These are phyloP conservation scores for Aureobasidium sp. DNA, from an alignment of 2,329 filamentous ascomycete species.

Conservation along the genomic window DNA sequence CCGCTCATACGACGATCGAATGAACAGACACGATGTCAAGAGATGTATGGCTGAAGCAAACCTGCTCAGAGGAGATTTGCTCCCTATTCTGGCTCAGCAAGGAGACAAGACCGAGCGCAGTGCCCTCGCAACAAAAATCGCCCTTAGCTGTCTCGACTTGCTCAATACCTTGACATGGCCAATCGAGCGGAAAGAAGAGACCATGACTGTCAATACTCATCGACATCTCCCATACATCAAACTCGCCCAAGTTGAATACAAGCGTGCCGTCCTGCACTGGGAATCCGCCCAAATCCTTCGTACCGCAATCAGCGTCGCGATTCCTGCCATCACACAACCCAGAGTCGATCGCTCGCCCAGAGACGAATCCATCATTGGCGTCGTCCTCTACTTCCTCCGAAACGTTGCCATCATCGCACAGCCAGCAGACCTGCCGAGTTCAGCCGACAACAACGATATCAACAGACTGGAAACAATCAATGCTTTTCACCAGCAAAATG, in stretches of 20 bases:
- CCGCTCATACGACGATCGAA: conserved; percentile 86
- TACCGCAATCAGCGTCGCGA: conserved; percentile 68
- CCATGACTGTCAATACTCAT: conserved; percentile 89
- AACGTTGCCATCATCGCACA: conserved; percentile 83
- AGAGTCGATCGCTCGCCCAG: conserved; percentile 67
- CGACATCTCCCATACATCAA: conserved; percentile 85
- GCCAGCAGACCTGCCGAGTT: conserved; percentile 63
- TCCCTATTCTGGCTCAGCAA: conserved; percentile 84
- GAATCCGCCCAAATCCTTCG: conserved; percentile 71
- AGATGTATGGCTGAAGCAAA: conserved; percentile 88
- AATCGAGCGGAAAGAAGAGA: conserved; percentile 67
- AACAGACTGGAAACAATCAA: conserved; percentile 83
- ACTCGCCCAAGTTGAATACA: conserved; percentile 82
- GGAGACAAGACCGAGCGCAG: conserved; percentile 66
- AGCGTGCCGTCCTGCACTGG: conserved; percentile 78
- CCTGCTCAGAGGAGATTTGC: conserved; percentile 78
- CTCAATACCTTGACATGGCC: conserved; percentile 94
- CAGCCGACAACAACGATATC: conserved; percentile 84
- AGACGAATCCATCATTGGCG: conserved; percentile 87
- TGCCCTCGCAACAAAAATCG: conserved; percentile 69
- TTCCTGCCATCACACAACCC: conserved; percentile 78
- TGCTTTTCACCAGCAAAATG: conserved; percentile 83
- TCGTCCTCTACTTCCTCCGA: conserved; percentile 80
- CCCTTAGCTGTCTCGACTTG: conserved; percentile 80
- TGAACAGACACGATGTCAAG: conserved; percentile 89